phyloP scores from a whole-genome alignment of 2,329 filamentous ascomycete genomes.

The Tolypocladium endophyticum region DNA sequence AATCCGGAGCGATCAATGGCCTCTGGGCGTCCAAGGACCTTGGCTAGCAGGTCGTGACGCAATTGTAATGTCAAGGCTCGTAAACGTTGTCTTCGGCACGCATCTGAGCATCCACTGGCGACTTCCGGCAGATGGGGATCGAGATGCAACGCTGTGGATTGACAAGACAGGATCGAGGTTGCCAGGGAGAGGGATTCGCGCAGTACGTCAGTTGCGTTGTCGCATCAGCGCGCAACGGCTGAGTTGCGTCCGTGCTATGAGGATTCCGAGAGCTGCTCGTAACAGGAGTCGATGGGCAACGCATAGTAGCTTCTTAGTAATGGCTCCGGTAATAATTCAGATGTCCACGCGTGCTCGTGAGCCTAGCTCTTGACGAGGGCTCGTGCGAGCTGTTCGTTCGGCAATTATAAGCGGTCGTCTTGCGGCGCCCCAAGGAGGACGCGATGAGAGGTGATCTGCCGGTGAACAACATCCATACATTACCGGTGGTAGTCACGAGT shows the following conservation, averaged over 20 bases:
- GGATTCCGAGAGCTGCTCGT: no score
- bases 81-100: neutral
- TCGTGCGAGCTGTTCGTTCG: neutral
- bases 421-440: neutral
- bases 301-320: no score
- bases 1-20: neutral
- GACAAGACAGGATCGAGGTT: neutral
- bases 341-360: neutral
- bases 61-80: neutral
- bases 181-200: neutral
- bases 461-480: neutral
- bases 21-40: neutral
- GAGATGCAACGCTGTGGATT: neutral
- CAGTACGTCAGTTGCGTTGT: no score
- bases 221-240: no score
- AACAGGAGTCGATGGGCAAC: no score
- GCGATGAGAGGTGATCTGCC: neutral
- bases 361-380: neutral
- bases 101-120: neutral
- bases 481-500: neutral
- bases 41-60: neutral
- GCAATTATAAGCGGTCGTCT: neutral
- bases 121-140: neutral
- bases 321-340: no score
- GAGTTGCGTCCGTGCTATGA: no score